A percentile compares a stretch with the other conserved stretches of the same genome.
These are phyloP conservation scores for Hirsutella rhossiliensis DNA, from an alignment of 2,329 filamentous ascomycete species.

Conservation along the genomic window DNA sequence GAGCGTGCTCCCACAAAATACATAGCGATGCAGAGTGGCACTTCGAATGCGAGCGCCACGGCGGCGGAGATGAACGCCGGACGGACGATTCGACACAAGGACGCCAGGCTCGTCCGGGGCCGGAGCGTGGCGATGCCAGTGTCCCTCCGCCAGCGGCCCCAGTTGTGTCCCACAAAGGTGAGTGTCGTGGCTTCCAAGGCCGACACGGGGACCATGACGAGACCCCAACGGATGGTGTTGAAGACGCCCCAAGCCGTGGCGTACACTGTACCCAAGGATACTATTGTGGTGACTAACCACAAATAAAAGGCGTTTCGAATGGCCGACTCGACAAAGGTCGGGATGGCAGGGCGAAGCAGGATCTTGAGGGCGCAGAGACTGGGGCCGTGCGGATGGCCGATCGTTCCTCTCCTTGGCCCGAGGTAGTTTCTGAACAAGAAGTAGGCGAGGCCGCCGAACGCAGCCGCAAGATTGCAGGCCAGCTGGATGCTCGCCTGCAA, in stretches of 20 bases:
- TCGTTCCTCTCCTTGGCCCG: background rate
- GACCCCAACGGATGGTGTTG: constrained; percentile 58
- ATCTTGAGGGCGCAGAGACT: constrained; percentile 32
- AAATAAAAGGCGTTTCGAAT: constrained; percentile 59
- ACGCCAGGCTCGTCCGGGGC: constrained; percentile 7
- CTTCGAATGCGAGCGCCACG: constrained; percentile 45
- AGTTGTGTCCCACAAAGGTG: constrained; percentile 54
- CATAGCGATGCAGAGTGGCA: constrained; percentile 51
- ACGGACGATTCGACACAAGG: constrained; percentile 25
- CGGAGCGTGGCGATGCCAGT: constrained; percentile 11
- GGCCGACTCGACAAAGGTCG: no score
- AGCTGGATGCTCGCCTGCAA: constrained; percentile 53
- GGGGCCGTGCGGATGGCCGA: no score
- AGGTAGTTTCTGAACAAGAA: constrained; percentile 32
- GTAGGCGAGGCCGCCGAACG: constrained; percentile 44
- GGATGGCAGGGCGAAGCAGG: constrained; percentile 54
- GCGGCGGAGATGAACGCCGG: constrained; percentile 41
- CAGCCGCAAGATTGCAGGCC: constrained; percentile 44
- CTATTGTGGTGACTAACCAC: constrained; percentile 55
- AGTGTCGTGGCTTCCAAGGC: constrained; percentile 53
- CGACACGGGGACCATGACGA: constrained; percentile 64
- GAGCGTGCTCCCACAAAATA: constrained; percentile 47
- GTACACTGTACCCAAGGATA: constrained; percentile 50
- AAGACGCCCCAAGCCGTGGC: constrained; percentile 65
- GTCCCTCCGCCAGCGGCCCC: constrained; percentile 37